Percentiles rank a stretch among this genome's conserved stretches.
Conservation (phyloP, 176 grass and related monocot genomes). For the Metroxylon sagu region DNA sequence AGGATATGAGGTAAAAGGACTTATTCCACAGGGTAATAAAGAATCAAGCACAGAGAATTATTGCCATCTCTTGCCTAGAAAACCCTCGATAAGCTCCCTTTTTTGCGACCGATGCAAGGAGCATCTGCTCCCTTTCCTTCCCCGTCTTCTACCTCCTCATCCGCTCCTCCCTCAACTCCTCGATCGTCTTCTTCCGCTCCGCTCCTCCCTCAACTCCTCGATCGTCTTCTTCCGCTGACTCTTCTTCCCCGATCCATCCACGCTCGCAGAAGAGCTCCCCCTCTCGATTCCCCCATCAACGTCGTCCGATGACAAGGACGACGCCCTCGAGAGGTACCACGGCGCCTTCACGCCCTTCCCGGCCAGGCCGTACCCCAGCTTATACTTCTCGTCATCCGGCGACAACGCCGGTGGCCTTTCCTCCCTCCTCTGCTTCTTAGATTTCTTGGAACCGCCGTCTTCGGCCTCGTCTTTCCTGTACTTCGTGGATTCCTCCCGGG, state of each 20-base stretch:
- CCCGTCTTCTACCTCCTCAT: constrained; percentile 55
- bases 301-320: not conserved
- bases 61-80: constrained; percentile 21
- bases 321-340: constrained; percentile 57
- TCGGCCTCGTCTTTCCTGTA: constrained; percentile 23
- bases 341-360: constrained; percentile 82
- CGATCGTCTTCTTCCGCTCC: constrained; percentile 55
- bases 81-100: constrained; percentile 18
- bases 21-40: too few relatives aligned
- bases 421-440: constrained; percentile 44
- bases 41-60: too few relatives aligned
- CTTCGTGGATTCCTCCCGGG: constrained; percentile 27
- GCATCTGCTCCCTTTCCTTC: constrained; percentile 33
- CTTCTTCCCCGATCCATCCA: constrained; percentile 21
- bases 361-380: constrained; percentile 65
- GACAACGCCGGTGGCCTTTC: constrained; percentile 43
- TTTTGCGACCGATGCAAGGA: constrained; percentile 28
- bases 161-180: constrained; percentile 61
- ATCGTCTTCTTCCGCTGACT: constrained; percentile 53
- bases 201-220: constrained; percentile 53
- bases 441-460: constrained; percentile 17
- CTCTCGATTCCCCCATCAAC: constrained; percentile 4
- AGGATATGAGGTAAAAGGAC: too few relatives aligned
- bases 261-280: not conserved
- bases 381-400: constrained; percentile 92